phyloP scores from a whole-genome alignment of 2,329 filamentous ascomycete species.

The Apiospora aurea region DNA sequence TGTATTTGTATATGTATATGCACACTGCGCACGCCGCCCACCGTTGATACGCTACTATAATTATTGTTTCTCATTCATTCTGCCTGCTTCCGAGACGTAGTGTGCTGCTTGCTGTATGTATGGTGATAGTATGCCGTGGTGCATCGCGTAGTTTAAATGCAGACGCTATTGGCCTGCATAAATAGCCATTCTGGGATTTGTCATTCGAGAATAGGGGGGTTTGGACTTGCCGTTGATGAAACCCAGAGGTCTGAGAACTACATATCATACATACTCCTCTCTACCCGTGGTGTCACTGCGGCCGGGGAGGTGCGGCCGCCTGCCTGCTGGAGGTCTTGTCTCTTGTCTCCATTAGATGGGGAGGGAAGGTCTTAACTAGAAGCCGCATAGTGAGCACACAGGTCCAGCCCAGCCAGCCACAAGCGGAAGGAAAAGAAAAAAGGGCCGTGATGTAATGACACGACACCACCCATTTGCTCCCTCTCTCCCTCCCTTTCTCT shows the following conservation, averaged over 20 bases:
- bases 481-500: not conserved
- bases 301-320: conserved; percentile 10
- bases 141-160: not conserved
- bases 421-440: not conserved
- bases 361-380: not conserved
- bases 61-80: not conserved
- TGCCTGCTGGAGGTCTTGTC: not conserved
- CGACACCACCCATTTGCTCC: not conserved
- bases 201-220: not conserved
- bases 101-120: not conserved
- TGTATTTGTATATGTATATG: not conserved
- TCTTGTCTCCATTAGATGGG: conserved; percentile 6
- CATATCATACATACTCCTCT: not conserved
- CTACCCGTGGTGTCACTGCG: conserved; percentile 13
- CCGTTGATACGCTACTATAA: conserved; percentile 12
- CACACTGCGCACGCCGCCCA: not conserved
- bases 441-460: conserved; percentile 14
- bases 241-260: conserved; percentile 17
- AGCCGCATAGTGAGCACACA: conserved; percentile 5
- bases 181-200: conserved; percentile 1
- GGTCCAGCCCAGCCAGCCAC: not conserved
- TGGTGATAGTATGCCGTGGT: conserved; percentile 9
- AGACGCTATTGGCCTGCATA: not conserved
- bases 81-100: not conserved
- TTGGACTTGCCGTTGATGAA: conserved; percentile 18